Percentiles rank a stretch among this genome's conserved stretches.
These are phyloP conservation scores for Martensiomyces pterosporus DNA, from an alignment of 192 early-diverging fungal species.

Conservation along the genomic window DNA sequence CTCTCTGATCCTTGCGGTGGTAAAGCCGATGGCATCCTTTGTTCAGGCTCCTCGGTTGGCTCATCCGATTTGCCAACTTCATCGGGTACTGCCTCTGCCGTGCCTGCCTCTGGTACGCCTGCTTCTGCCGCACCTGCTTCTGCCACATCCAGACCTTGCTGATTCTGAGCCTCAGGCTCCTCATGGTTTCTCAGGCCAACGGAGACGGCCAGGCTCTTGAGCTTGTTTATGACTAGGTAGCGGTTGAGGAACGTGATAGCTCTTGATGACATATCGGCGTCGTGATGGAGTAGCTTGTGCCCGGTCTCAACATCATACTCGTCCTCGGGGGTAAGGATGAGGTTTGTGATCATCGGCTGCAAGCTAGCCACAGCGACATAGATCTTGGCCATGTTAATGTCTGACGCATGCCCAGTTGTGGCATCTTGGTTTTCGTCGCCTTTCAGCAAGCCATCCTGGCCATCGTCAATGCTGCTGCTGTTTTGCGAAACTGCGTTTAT, in stretches of 20 bases:
- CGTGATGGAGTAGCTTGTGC: conserved; percentile 10
- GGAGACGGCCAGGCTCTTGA: conserved; percentile 17
- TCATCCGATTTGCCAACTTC: no score
- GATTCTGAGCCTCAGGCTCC: no score
- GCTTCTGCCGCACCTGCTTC: not conserved
- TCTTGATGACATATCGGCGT: not conserved
- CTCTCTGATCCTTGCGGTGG: no score
- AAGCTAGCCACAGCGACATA: conserved; percentile 20
- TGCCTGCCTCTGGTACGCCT: not conserved
- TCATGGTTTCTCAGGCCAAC: conserved; percentile 14
- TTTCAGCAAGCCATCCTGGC: not conserved
- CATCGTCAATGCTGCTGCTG: not conserved
- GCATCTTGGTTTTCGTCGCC: not conserved
- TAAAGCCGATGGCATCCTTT: no score
- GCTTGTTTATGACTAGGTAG: conserved; percentile 3
- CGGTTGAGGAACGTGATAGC: conserved; percentile 2
- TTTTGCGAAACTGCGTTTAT: no score
- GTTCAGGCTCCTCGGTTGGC: no score
- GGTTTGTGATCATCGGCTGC: conserved; percentile 30
- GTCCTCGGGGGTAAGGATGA: conserved; percentile 29
- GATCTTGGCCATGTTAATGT: not conserved
- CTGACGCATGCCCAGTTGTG: no score
- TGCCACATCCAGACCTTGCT: no score
- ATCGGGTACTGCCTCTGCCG: no score
- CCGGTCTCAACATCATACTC: conserved; percentile 28